Conservation (phyloP, 345 rosid genomes). For the Psidium friedrichsthalianum region DNA sequence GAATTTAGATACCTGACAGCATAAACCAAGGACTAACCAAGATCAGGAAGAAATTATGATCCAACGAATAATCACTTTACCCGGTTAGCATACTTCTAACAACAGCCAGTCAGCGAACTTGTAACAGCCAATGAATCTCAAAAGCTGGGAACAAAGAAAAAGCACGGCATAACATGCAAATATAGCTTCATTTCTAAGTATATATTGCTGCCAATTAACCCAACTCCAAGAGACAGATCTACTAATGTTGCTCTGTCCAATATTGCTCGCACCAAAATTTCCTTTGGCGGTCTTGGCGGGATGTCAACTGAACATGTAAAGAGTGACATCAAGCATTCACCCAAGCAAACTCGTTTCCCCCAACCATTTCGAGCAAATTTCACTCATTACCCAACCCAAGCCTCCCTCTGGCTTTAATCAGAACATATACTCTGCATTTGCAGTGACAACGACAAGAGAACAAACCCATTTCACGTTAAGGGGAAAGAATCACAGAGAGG, state of each 20-base stretch:
- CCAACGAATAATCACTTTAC: not conserved
- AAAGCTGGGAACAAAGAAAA: not conserved
- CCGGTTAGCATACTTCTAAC: not conserved
- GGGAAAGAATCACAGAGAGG: not conserved
- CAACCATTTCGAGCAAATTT: not conserved
- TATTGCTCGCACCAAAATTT: not conserved
- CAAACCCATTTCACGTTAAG: not conserved
- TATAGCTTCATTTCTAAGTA: not conserved
- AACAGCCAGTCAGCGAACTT: not conserved
- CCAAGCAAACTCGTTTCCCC: not conserved
- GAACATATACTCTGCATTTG: not conserved
- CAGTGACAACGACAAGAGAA: not conserved
- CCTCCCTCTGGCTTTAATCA: not conserved
- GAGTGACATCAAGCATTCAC: not conserved
- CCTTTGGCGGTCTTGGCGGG: not conserved
- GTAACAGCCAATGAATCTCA: not conserved
- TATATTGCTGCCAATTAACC: not conserved
- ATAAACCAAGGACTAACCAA: not conserved
- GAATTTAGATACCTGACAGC: constrained; percentile 26
- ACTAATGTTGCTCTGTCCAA: not conserved
- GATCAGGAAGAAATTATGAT: not conserved
- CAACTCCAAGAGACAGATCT: not conserved
- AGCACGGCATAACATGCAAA: not conserved
- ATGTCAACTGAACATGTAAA: not conserved
- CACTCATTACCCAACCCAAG: not conserved